Conservation (phyloP, 306 rosid genomes). For the Hylodesmum podocarpum region DNA sequence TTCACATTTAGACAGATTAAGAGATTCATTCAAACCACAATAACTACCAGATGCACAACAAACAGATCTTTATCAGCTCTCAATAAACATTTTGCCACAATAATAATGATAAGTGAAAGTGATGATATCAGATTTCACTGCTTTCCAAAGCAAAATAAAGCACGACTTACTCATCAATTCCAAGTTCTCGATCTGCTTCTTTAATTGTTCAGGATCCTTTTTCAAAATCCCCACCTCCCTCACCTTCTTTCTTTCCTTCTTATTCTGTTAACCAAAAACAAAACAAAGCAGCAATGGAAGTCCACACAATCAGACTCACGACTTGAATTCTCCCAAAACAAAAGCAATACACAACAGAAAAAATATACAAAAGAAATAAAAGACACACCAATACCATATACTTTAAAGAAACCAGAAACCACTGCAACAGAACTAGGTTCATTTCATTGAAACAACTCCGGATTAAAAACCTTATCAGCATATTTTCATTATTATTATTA, state of each 20-base stretch:
- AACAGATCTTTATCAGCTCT: neutral
- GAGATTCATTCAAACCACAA: constrained; percentile 3
- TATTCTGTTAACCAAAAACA: constrained; percentile 55
- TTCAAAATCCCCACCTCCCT: constrained; percentile 99
- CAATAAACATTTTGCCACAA: neutral
- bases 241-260: constrained; percentile 97
- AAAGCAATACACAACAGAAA: neutral
- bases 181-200: constrained; percentile 92
- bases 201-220: constrained; percentile 89
- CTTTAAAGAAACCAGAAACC: neutral
- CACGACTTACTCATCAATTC: constrained; percentile 83
- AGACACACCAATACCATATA: neutral
- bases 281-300: neutral
- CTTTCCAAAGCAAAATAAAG: neutral
- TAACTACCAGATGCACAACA: neutral
- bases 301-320: neutral
- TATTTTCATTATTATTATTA: neutral
- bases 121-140: neutral
- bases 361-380: neutral
- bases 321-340: neutral
- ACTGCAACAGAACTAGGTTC: neutral
- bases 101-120: neutral
- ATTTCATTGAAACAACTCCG: neutral
- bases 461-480: neutral
- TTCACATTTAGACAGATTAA: neutral